phyloP scores from a whole-genome alignment of 1,284 basidiomycete species.

The Apiotrichum montevideense region DNA sequence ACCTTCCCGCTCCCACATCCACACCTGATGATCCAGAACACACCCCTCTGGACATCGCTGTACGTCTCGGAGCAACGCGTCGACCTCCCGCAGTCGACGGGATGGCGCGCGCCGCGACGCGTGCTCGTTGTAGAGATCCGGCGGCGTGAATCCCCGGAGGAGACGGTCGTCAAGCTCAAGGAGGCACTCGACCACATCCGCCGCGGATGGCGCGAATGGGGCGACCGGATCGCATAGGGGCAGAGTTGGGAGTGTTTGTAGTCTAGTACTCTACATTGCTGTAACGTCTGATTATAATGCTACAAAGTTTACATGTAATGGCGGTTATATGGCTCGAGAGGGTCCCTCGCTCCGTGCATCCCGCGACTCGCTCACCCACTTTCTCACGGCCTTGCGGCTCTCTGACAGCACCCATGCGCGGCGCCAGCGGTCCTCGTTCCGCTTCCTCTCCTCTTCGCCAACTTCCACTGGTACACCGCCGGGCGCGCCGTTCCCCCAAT shows the following conservation, averaged over 20 bases:
- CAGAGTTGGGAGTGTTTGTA: background rate
- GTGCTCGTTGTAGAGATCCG: conserved; percentile 32
- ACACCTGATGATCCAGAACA: conserved; percentile 25
- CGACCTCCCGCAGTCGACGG: background rate
- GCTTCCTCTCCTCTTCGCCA: conserved; percentile 7
- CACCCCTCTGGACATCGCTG: conserved; percentile 33
- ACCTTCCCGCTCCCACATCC: conserved; percentile 28
- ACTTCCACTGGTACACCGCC: conserved; percentile 46
- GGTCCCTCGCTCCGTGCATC: background rate
- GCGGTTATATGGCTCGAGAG: background rate
- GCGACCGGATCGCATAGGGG: conserved; percentile 9
- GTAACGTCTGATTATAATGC: background rate
- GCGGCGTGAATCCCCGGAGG: conserved; percentile 21
- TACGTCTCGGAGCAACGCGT: conserved; percentile 22
- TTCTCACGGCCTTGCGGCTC: conserved; percentile 35
- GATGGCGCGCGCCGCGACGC: conserved; percentile 11
- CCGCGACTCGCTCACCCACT: conserved; percentile 46
- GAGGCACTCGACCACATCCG: conserved; percentile 31
- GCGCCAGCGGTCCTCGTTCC: conserved; percentile 53
- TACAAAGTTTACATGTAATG: background rate
- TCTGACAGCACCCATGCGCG: conserved; percentile 53
- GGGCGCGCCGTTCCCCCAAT: conserved; percentile 29
- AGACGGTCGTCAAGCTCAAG: conserved; percentile 20
- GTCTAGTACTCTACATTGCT: background rate
- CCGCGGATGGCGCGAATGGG: conserved; percentile 29